These are phyloP conservation scores for Apodospora peruviana DNA, from an alignment of 495 filamentous ascomycete species.

Conservation along the genomic window DNA sequence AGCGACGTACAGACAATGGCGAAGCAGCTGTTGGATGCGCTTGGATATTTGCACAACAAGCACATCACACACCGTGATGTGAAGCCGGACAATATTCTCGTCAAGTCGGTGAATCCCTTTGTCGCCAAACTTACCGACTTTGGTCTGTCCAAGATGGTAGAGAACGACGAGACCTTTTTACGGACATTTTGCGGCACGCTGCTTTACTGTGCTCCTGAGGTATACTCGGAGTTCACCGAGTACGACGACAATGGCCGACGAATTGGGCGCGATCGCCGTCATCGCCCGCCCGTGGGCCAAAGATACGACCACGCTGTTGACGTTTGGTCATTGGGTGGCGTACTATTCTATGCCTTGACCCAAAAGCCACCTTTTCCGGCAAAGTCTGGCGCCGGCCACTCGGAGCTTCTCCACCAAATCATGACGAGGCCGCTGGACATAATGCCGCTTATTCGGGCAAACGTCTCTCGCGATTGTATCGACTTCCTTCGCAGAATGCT, in stretches of 20 bases:
- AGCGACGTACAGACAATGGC: slow-evolving; percentile 62
- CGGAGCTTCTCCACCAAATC: slow-evolving; percentile 72
- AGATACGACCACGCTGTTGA: slow-evolving; percentile 87
- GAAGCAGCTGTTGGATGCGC: slow-evolving; percentile 69
- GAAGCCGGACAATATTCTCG: slow-evolving; percentile 95
- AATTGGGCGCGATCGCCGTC: slow-evolving; percentile 31
- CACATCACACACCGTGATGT: slow-evolving; percentile 95
- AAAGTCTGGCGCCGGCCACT: slow-evolving; percentile 44
- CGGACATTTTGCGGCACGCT: slow-evolving; percentile 96
- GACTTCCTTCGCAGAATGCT: slow-evolving; percentile 75
- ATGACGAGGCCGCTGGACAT: slow-evolving; percentile 67
- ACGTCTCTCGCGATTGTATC: slow-evolving; percentile 59
- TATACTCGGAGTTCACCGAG: slow-evolving; percentile 77
- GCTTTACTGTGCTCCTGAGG: slow-evolving; percentile 92
- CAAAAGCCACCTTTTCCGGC: slow-evolving; percentile 74
- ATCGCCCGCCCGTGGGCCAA: slow-evolving; percentile 32
- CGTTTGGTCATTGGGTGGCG: slow-evolving; percentile 90
- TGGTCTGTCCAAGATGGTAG: slow-evolving; percentile 79
- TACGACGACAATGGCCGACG: slow-evolving; percentile 45
- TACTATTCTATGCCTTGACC: slow-evolving; percentile 76
- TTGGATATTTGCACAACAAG: slow-evolving; percentile 80
- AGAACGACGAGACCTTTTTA: slow-evolving; percentile 81
- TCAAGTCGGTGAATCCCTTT: slow-evolving; percentile 64
- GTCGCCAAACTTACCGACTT: slow-evolving; percentile 92
- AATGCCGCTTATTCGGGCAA: slow-evolving; percentile 45